Conservation (phyloP, 441 rosid species). For the Omphalea diandra region DNA sequence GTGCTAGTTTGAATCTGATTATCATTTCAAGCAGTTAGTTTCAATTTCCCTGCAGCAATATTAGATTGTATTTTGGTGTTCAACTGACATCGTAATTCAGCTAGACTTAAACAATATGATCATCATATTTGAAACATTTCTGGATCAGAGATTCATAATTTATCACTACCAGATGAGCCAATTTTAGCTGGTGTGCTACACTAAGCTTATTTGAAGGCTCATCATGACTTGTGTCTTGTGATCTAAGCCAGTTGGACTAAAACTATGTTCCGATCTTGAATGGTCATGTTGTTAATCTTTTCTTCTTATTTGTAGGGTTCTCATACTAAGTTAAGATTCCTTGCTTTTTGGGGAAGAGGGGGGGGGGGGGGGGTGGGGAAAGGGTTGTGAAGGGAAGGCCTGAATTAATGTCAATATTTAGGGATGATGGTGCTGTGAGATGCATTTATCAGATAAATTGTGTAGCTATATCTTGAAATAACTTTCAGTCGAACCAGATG, state of each 20-base stretch:
- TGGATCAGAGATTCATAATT: background rate
- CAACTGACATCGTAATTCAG: background rate
- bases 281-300: background rate
- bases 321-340: background rate
- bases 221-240: background rate
- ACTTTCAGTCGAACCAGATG: background rate
- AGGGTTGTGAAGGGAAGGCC: too few relatives aligned
- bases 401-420: too few relatives aligned
- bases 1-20: background rate
- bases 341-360: background rate
- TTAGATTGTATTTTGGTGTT: background rate
- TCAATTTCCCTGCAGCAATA: background rate
- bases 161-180: background rate
- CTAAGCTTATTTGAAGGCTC: background rate
- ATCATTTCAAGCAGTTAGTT: background rate
- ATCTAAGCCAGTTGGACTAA: background rate
- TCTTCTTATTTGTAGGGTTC: background rate
- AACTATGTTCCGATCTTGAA: background rate
- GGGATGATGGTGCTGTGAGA: too few relatives aligned
- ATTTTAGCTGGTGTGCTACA: background rate
- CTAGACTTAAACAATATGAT: background rate
- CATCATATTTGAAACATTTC: background rate
- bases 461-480: background rate
- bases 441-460: too few relatives aligned
- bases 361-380: too few relatives aligned